A percentile compares a stretch with the other conserved stretches of the same genome.
These are phyloP conservation scores for Groenewaldozyma salmanticensis DNA, from an alignment of 805 yeast genomes.

Conservation along the genomic window DNA sequence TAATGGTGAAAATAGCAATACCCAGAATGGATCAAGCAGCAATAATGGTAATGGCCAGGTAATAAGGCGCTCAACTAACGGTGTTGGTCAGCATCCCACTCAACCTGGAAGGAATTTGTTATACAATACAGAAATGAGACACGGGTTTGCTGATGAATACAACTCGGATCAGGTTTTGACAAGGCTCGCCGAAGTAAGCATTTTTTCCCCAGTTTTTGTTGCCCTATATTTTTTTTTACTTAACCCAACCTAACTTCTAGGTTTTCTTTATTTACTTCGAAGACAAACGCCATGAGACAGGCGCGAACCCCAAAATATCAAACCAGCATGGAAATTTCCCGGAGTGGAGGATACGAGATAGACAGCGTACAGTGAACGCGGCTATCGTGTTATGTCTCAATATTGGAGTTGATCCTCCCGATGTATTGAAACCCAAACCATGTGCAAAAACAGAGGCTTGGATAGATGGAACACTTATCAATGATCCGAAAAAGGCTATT, in stretches of 20 bases:
- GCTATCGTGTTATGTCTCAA: constrained; percentile 86
- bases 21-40: not conserved
- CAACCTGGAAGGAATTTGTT: constrained; percentile 6
- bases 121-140: constrained; percentile 37
- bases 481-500: constrained; percentile 82
- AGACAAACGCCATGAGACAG: constrained; percentile 84
- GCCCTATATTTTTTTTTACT: not conserved
- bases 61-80: too few species aligned
- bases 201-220: not conserved
- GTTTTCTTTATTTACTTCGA: constrained; percentile 79
- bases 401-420: constrained; percentile 96
- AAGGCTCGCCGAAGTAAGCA: constrained; percentile 34
- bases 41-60: not conserved
- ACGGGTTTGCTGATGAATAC: constrained; percentile 52
- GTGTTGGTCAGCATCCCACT: too few species aligned
- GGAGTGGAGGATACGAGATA: constrained; percentile 91
- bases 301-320: constrained; percentile 55
- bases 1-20: not conserved
- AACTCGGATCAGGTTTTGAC: constrained; percentile 41
- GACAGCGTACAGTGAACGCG: constrained; percentile 89
- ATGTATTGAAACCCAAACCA: constrained; percentile 83
- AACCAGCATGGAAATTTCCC: constrained; percentile 45
- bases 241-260: too few species aligned
- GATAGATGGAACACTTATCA: constrained; percentile 75
- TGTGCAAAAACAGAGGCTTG: constrained; percentile 89